Conservation (phyloP, 371 early-diverging fungal genomes). For the Rhizopus stolonifer region DNA sequence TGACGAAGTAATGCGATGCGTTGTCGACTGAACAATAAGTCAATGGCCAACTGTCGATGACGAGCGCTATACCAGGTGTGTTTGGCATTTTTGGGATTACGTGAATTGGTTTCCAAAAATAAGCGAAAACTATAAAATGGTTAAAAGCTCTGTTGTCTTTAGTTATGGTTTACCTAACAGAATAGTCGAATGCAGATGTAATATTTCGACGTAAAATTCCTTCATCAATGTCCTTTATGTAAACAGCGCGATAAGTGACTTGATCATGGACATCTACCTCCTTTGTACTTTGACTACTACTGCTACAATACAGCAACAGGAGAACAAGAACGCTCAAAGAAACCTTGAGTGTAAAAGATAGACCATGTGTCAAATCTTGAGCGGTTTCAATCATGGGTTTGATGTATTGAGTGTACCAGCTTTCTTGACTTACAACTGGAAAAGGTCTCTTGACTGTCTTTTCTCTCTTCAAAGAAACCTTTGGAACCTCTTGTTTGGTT, state of each 20-base stretch:
- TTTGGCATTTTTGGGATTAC: background rate
- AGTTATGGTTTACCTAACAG: conserved; percentile 27
- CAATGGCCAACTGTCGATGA: conserved; percentile 52
- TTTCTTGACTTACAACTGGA: background rate
- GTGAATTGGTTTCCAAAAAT: conserved; percentile 17
- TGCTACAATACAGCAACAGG: background rate
- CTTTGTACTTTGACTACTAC: conserved; percentile 8
- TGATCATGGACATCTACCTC: background rate
- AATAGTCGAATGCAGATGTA: conserved; percentile 23
- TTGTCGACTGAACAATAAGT: conserved; percentile 53
- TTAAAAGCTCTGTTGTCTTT: background rate
- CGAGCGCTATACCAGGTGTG: conserved; percentile 35
- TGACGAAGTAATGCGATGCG: conserved; percentile 57
- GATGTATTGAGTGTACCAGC: conserved; percentile 15
- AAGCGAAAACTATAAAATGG: conserved; percentile 19
- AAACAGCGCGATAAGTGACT: conserved; percentile 45
- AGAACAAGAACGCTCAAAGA: background rate
- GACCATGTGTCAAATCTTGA: conserved; percentile 15
- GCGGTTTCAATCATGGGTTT: conserved; percentile 5
- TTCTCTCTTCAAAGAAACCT: background rate
- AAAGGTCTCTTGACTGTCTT: conserved; percentile 12
- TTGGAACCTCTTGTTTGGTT: background rate
- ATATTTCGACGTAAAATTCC: conserved; percentile 27
- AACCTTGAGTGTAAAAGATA: conserved; percentile 24
- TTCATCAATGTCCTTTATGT: conserved; percentile 54